Evolutionary conservation across 768 basidiomycete species (phyloP).

Genomic region (Boletellus emodensis): DNA sequence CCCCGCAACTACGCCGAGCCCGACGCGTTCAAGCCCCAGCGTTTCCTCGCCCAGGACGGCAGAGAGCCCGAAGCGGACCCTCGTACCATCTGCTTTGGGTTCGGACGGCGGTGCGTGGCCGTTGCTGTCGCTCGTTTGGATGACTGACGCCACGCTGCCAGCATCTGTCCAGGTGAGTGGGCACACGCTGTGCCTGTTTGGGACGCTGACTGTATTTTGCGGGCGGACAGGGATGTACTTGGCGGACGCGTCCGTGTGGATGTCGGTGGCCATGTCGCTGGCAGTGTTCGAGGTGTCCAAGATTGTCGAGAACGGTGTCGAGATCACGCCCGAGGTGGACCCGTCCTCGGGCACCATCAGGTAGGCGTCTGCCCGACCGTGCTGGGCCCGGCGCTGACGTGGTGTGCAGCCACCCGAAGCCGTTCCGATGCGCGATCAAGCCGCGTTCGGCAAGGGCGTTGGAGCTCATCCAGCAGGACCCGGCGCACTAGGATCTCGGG

Average conservation of each 20-base stretch:
- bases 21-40: slow-evolving; percentile 54
- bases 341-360: slow-evolving; percentile 64
- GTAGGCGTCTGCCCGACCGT: slow-evolving; percentile 25
- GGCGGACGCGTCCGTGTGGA: slow-evolving; percentile 49
- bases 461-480: slow-evolving; percentile 49
- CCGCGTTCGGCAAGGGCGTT: slow-evolving; percentile 59
- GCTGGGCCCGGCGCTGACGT: slow-evolving; percentile 1
- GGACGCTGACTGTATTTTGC: slow-evolving; percentile 12
- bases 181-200: slow-evolving; percentile 16
- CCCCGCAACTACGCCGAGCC: slow-evolving; percentile 47
- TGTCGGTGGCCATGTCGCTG: slow-evolving; percentile 41
- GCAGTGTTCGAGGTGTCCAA: slow-evolving; percentile 48
- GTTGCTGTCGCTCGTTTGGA: slow-evolving; percentile 1
- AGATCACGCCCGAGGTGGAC: slow-evolving; percentile 51
- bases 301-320: slow-evolving; percentile 41
- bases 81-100: slow-evolving; percentile 62
- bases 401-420: slow-evolving; percentile 48
- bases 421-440: slow-evolving; percentile 56
- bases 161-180: slow-evolving; percentile 28
- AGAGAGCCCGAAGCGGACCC: slow-evolving; percentile 50
- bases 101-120: slow-evolving; percentile 52
- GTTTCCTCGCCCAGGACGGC: slow-evolving; percentile 42
- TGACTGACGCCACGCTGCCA: slow-evolving; percentile 6
- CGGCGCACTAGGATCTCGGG: slow-evolving; percentile 19
- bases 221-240: slow-evolving; percentile 42